Base-by-base conservation (phyloP, 1,284 basidiomycete species). In the Cystobasidiaceae sp. region DNA sequence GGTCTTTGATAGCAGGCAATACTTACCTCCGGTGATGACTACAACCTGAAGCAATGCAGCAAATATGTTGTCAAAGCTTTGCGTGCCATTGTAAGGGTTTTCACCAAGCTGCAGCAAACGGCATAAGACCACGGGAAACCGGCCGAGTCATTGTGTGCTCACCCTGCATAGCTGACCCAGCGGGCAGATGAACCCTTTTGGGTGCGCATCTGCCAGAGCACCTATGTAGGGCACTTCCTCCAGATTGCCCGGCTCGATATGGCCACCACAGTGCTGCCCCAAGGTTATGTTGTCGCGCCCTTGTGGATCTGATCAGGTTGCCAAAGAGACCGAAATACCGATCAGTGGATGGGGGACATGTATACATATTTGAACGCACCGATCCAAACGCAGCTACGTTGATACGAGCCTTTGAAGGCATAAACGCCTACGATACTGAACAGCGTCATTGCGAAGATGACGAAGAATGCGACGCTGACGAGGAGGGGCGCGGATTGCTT, bases 391-490 rank as follows among this genome's bases (percentile, higher is more conserved):
- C 82, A 83, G 30, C 72, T 69, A 6, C 92, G 83, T 7, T 85
- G 80, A 48, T 89, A 82, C 0, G 89, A 92, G 0, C 90, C 90
- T 69, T 86, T 84, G 79, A 97, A 97, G 0, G 88, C 85, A 72
- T 94, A 90, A 0, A 94, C 84, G 21, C 93, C 92, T 60, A 94
- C 88, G 71, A 96, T 88, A 6, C 88, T 90, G 77, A 97, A 97
- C 7, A 97, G 75, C 4, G 87, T 79, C 79, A 92, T 88, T 0
- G 92, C 92, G 73, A 97, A 97, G 33, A 92, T 71, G 25, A 94
- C 88, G 74, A 97, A 97, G 75, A 90, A 90, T 0, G 90, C 83
- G 5, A 97, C 93, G 69, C 87, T 89, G 19, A 90, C 84, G 19
- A 98, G 82, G 21, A 97, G 80, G 0, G 93, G 93, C 17, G 87